Evolutionary conservation across 495 filamentous ascomycete species (phyloP).

Genomic region (Xylaria bambusicola): DNA sequence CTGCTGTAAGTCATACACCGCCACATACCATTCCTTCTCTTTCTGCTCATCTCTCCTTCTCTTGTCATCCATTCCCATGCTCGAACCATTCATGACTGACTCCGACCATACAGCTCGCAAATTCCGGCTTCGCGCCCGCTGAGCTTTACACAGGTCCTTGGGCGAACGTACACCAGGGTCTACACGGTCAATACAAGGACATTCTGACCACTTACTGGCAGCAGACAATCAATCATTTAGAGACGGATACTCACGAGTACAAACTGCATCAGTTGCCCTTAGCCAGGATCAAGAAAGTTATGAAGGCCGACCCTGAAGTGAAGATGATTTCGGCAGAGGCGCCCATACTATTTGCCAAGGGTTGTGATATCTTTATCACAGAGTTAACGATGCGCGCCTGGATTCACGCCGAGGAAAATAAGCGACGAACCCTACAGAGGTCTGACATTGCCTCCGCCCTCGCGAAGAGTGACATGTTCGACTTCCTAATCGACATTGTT

Average conservation of each 20-base stretch:
- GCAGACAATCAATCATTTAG: constrained; percentile 91
- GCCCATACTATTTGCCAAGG: constrained; percentile 96
- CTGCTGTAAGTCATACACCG: constrained; percentile 62
- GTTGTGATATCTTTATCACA: constrained; percentile 99
- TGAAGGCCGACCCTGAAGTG: constrained; percentile 98
- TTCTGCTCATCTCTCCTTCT: too few species aligned
- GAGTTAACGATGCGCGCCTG: constrained; percentile 99
- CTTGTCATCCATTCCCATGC: too few species aligned
- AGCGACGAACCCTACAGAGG: constrained; percentile 89
- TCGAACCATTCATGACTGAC: constrained; percentile 24
- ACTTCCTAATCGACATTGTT: constrained; percentile 98
- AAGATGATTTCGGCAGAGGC: constrained; percentile 99
- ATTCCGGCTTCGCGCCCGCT: constrained; percentile 78
- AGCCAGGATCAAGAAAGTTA: constrained; percentile 98
- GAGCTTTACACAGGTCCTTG: constrained; percentile 92
- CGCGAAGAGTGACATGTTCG: constrained; percentile 98
- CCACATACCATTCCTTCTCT: constrained; percentile 7
- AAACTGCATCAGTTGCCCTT: constrained; percentile 95
- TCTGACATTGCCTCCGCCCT: constrained; percentile 95
- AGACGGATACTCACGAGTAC: constrained; percentile 94
- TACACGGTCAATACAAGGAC: constrained; percentile 90
- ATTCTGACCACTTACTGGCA: constrained; percentile 99
- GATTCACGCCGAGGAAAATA: constrained; percentile 99
- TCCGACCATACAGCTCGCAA: constrained; percentile 56
- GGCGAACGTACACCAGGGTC: constrained; percentile 97